phyloP scores from a whole-genome alignment of 345 rosid species.

The Corchorus capsularis region DNA sequence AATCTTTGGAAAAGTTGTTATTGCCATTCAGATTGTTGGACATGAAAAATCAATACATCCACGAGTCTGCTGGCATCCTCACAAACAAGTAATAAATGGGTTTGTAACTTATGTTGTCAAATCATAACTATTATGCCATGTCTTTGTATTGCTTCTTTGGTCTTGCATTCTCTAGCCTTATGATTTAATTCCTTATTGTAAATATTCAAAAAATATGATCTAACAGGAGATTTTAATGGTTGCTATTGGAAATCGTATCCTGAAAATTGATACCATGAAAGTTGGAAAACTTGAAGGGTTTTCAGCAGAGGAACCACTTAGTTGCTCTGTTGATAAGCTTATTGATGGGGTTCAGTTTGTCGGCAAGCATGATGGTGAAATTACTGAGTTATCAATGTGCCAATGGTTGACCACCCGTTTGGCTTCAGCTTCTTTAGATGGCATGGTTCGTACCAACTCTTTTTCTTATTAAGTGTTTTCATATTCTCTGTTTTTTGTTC shows the following conservation, averaged over 20 bases:
- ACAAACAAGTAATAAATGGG: conserved; percentile 62
- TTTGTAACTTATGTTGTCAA: not conserved
- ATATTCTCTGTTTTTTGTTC: not conserved
- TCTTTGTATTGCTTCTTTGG: not conserved
- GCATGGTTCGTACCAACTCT: conserved; percentile 48
- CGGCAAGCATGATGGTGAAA: conserved; percentile 73
- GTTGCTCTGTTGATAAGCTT: conserved; percentile 54
- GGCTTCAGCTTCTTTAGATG: conserved; percentile 79
- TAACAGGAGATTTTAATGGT: conserved; percentile 68
- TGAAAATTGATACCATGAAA: conserved; percentile 62
- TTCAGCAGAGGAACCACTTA: conserved; percentile 61
- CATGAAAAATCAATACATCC: conserved; percentile 56
- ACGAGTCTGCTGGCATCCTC: conserved; percentile 78
- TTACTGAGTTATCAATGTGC: conserved; percentile 75
- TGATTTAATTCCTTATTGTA: not conserved
- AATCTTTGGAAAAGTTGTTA: conserved; percentile 54
- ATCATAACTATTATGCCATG: not conserved
- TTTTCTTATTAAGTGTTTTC: not conserved
- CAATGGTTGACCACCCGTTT: conserved; percentile 75
- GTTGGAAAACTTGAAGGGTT: conserved; percentile 50
- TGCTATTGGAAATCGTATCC: conserved; percentile 59
- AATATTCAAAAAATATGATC: conserved; percentile 10
- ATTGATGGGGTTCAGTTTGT: conserved; percentile 68
- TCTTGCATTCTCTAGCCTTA: not conserved
- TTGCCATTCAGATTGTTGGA: conserved; percentile 56